Base-by-base conservation (phyloP, 495 filamentous ascomycete species). In the Xylaria castorea region DNA sequence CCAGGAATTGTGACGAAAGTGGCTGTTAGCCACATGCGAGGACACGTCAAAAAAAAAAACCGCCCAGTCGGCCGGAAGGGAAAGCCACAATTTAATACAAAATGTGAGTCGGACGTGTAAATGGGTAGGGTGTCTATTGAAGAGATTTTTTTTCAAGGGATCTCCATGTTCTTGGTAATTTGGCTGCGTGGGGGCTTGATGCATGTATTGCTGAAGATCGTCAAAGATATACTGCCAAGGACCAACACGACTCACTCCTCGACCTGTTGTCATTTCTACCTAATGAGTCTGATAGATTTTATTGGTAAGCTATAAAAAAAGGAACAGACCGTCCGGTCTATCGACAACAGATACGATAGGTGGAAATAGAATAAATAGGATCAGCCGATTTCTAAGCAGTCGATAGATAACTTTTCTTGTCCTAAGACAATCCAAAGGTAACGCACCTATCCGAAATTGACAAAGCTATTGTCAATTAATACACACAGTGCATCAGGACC, bases 41-140 rank as follows among this genome's bases (percentile, higher is more conserved):
- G 64, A 66, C 64, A 27, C 30, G 40, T 61, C 30, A 60, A 60
- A 53, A 53, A 53, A 27, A 66, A 66, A 66, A 51, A 48, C 18
- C 8, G 14, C 64, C 30, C 64, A 51, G 20, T n/a, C 44, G 27
- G 7, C 58, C 20, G 53, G 18, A 18, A 57, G 53, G 4, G 53
- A 53, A 55, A 55, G 51, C 51, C 25, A 55, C 51, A 12, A 8
- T 8, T 22, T 51, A 3, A 20, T 25, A 51, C n/a, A 30, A 55
- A 30, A 25, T 16, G 51, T 27, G 51, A 55, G 3, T 12, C 18
- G 51, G n/a, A 53, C 16, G 53, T 57, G 27, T 16, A 57, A 57
- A 57, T 57, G 53, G 53, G 27, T 32, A 57, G 53, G 53, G 53
- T 57, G 27, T 53, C 11, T 9, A 27, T 25, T 14, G 20, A 38